Conservation (phyloP, 306 rosid species). For the Elaeagnus macrophylla region DNA sequence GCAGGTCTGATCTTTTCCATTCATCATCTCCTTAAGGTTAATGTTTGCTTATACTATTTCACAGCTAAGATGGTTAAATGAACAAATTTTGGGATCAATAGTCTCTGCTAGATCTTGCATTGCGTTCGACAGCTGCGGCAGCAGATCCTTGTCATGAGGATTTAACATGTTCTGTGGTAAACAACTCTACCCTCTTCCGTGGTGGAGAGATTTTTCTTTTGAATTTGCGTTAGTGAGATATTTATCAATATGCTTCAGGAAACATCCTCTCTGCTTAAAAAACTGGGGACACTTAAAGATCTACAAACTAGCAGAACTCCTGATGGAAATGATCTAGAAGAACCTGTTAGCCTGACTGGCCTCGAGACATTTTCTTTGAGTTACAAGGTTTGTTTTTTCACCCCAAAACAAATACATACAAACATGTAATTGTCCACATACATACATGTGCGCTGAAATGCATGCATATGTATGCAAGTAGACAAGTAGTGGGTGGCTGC, state of each 20-base stretch:
- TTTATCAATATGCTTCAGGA: constrained; percentile 47
- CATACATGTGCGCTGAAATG: no score
- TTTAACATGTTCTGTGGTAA: constrained; percentile 88
- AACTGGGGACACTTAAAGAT: constrained; percentile 54
- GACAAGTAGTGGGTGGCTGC: no score
- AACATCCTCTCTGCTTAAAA: constrained; percentile 71
- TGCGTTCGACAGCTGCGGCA: constrained; percentile 93
- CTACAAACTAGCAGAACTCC: constrained; percentile 35
- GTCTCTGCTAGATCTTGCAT: constrained; percentile 96
- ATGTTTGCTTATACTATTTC: constrained; percentile 6
- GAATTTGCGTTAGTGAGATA: constrained; percentile 10
- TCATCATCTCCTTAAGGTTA: constrained; percentile 8
- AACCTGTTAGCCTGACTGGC: constrained; percentile 62
- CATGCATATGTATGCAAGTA: no score
- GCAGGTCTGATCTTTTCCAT: constrained; percentile 50
- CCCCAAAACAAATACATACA: no score
- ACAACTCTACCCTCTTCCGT: constrained; percentile 24
- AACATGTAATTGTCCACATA: no score
- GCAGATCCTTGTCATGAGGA: constrained; percentile 95
- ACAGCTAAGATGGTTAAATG: not conserved
- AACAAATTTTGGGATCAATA: constrained; percentile 21
- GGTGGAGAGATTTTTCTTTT: not conserved
- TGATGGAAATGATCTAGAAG: constrained; percentile 48
- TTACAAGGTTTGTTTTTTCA: constrained; percentile 50
- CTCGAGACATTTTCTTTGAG: constrained; percentile 88